Evolutionary conservation across 2,329 filamentous ascomycete species (phyloP), one percentile per base, ranked within the genome.

Genomic region (Bipolaris oryzae): DNA sequence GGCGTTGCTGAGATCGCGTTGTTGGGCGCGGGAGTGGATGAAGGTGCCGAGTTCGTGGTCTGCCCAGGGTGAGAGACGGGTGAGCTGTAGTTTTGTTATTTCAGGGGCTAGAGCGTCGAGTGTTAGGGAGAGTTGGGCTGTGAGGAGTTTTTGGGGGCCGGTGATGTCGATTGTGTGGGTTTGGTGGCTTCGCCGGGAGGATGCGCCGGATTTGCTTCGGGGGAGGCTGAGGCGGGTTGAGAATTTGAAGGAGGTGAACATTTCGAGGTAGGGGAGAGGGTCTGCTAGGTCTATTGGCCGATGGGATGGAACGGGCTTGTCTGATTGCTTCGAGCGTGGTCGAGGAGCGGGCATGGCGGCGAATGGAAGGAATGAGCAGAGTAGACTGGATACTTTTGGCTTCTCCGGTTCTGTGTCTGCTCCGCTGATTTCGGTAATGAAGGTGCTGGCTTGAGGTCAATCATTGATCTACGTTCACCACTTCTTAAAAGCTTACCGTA

Each of bases 171-270:
- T 86, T 3, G 76, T 72, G 64, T 89, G 86, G 25, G 60, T 67
- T 56, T 73, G 64, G 39, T 68, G 62, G 6, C 67, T 55, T 3
- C 59, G 55, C 1, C 54, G 60, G 3, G 66, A 64, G 2, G 59
- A 53, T 3, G 62, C 42, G 10, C 43, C 42, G 7, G 60, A 31
- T n/a, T 61, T 61, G 5, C 54, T 45, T 16, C 55, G 56, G 18
- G 72, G 64, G 1, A 76, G 53, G 16, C 57, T 66, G 13, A 86
- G 78, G 0, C 76, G 81, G 0, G 86, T 88, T 0, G 81, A 80
- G 55, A 90, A 87, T 0, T 79, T 79, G 13, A 95, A 81, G 0
- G 89, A 85, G 0, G 86, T 89, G 66, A 95, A 92, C 7, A 89
- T 81, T 43, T 89, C 84, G 0, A 93, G 80, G 62, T 89, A 92